Evolutionary conservation across 1,139 yeast genomes (phyloP).

Genomic region (Blastobotrys buckinghamii): DNA sequence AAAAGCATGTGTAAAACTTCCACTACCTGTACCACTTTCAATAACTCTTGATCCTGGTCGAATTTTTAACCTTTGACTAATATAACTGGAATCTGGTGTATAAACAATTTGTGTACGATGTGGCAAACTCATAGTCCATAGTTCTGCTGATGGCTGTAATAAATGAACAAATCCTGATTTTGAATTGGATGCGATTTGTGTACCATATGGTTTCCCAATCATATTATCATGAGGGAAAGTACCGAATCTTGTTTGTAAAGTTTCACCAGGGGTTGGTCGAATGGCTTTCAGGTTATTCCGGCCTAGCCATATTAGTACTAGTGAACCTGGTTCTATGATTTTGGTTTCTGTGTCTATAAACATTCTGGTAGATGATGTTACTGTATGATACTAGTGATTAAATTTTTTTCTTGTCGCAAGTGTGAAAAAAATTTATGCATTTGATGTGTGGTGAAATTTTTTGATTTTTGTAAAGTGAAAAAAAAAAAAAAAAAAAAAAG

Average conservation of each 20-base stretch:
- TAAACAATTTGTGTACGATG: conserved; percentile 98
- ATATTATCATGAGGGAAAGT: conserved; percentile 74
- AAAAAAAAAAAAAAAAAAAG: too few relatives aligned
- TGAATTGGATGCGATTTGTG: conserved; percentile 74
- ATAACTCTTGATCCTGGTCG: conserved; percentile 72
- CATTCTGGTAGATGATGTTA: not conserved
- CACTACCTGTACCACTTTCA: conserved; percentile 98
- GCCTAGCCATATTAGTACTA: conserved; percentile 80
- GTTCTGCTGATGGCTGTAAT: conserved; percentile 87
- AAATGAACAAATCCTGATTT: conserved; percentile 86
- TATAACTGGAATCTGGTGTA: conserved; percentile 90
- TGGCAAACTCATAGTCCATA: conserved; percentile 92
- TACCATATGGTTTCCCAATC: conserved; percentile 78
- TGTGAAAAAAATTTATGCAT: too few relatives aligned
- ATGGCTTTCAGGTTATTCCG: conserved; percentile 77
- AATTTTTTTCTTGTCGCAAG: too few relatives aligned
- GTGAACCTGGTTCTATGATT: conserved; percentile 70
- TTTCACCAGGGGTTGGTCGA: conserved; percentile 50
- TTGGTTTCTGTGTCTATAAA: conserved; percentile 4
- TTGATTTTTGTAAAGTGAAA: too few relatives aligned
- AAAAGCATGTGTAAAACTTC: conserved; percentile 89
- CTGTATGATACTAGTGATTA: too few relatives aligned
- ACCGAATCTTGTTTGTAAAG: conserved; percentile 81
- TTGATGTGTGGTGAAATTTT: too few relatives aligned
- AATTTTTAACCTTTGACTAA: conserved; percentile 72